phyloP scores from a whole-genome alignment of 768 basidiomycete species.

The Hygrophorus pudorinus region DNA sequence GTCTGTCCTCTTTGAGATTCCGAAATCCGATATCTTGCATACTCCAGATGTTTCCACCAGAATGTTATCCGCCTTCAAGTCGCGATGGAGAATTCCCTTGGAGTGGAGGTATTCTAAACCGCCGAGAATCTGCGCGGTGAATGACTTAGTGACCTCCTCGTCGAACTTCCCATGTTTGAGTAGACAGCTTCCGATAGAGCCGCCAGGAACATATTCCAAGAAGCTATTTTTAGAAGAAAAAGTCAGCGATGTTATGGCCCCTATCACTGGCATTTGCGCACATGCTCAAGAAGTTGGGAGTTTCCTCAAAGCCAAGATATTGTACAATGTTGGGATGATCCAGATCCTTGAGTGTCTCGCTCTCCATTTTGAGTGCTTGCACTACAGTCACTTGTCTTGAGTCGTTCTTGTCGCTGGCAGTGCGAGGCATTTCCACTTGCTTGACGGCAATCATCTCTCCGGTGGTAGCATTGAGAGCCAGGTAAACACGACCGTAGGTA shows the following conservation, averaged over 20 bases:
- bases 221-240: constrained; percentile 46
- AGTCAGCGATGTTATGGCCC: neutral
- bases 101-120: constrained; percentile 92
- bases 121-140: constrained; percentile 83
- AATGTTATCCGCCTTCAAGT: constrained; percentile 97
- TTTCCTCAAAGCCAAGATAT: constrained; percentile 93
- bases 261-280: constrained; percentile 30
- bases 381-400: constrained; percentile 76
- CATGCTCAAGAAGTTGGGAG: constrained; percentile 84
- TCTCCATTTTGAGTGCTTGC: constrained; percentile 89
- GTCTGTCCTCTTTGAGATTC: constrained; percentile 93
- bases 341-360: constrained; percentile 90
- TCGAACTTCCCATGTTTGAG: constrained; percentile 90
- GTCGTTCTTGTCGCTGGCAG: constrained; percentile 86
- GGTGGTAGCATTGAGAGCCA: constrained; percentile 91
- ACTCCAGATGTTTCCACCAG: constrained; percentile 85
- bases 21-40: constrained; percentile 98
- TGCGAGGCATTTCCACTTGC: constrained; percentile 92
- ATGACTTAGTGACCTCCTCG: constrained; percentile 86
- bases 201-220: constrained; percentile 97
- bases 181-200: constrained; percentile 85
- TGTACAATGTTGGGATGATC: constrained; percentile 98
- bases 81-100: constrained; percentile 87
- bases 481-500: constrained; percentile 92
- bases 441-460: constrained; percentile 99